These are phyloP conservation scores for Pisolithus tinctorius DNA, from an alignment of 768 basidiomycete genomes.

Conservation along the genomic window DNA sequence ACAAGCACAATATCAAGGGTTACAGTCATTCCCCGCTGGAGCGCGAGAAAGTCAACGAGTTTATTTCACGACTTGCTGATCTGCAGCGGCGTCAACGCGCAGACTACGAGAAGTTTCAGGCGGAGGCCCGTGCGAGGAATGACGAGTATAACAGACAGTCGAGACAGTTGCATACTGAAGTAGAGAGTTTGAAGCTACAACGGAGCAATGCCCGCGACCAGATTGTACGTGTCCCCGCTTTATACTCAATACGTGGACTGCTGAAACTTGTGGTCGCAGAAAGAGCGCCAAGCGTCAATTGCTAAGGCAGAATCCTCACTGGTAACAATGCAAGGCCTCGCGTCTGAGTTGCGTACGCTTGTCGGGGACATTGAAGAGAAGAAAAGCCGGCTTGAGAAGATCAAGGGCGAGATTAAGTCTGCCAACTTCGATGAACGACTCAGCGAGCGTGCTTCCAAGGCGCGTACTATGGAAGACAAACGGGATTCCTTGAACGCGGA, in stretches of 20 bases:
- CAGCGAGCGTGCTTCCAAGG: conserved; percentile 44
- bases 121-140: conserved; percentile 46
- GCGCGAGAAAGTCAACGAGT: conserved; percentile 65
- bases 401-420: conserved; percentile 49
- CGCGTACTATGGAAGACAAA: conserved; percentile 58
- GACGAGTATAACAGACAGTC: conserved; percentile 62
- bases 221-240: conserved; percentile 37
- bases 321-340: conserved; percentile 49
- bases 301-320: conserved; percentile 45
- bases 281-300: conserved; percentile 47
- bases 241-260: background rate
- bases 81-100: conserved; percentile 54
- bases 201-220: conserved; percentile 46
- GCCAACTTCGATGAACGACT: conserved; percentile 63
- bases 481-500: conserved; percentile 68
- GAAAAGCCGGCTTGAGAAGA: conserved; percentile 48
- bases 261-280: conserved; percentile 23
- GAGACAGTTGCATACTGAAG: conserved; percentile 47
- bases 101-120: conserved; percentile 66
- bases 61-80: conserved; percentile 58
- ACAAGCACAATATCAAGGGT: conserved; percentile 66
- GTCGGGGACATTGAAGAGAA: conserved; percentile 68
- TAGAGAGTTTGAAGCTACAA: conserved; percentile 49
- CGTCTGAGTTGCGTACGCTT: conserved; percentile 46
- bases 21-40: conserved; percentile 67